Evolutionary conservation across 2,329 filamentous ascomycete genomes (phyloP).

Genomic region (Xylaria sp.): DNA sequence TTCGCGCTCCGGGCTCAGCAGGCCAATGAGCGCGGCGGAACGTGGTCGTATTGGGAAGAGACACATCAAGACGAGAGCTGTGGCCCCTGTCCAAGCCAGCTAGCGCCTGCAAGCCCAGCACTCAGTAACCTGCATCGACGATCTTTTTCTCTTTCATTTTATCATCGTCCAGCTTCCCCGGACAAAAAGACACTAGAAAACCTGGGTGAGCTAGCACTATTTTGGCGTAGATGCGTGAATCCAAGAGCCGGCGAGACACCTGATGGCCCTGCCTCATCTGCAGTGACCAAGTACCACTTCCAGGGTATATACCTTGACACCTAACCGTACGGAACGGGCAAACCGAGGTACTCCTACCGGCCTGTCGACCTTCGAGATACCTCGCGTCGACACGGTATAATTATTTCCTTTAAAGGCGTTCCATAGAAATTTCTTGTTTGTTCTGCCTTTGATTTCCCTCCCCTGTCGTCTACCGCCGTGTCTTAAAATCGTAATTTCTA

Average conservation of each 20-base stretch:
- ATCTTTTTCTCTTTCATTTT: constrained; percentile 24
- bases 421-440: constrained; percentile 15
- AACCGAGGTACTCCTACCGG: constrained; percentile 16
- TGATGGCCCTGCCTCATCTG: constrained; percentile 6
- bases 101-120: constrained; percentile 7
- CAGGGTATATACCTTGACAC: constrained; percentile 17
- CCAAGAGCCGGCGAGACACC: constrained; percentile 8
- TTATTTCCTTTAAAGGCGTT: constrained; percentile 21
- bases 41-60: constrained; percentile 38
- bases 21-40: constrained; percentile 27
- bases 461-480: constrained; percentile 29
- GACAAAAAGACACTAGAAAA: constrained; percentile 19
- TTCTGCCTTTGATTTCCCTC: constrained; percentile 8
- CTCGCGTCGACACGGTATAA: constrained; percentile 26
- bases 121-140: background rate
- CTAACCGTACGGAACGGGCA: background rate
- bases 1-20: background rate
- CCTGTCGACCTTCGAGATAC: constrained; percentile 17
- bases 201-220: constrained; percentile 12
- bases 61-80: constrained; percentile 34
- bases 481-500: constrained; percentile 18
- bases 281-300: constrained; percentile 12
- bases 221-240: constrained; percentile 5
- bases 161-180: constrained; percentile 32
- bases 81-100: background rate